Base-by-base conservation (phyloP, 2,329 filamentous ascomycete genomes). In the Neopestalotiopsis rosae region DNA sequence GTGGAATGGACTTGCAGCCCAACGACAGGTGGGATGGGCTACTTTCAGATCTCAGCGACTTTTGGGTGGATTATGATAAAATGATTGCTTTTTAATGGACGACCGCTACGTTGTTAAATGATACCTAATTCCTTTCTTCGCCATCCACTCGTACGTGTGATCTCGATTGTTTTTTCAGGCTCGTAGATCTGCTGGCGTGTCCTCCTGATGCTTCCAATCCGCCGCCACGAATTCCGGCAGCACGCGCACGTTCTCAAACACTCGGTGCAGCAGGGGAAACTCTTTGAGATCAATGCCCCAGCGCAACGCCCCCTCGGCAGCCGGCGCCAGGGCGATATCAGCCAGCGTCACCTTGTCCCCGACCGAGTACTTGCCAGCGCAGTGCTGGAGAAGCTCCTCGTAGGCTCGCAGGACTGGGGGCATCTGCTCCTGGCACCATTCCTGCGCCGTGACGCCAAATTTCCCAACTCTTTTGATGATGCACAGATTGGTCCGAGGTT, bases 401-500 rank as follows among this genome's bases (percentile, higher is more conserved):
- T 34, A 56, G 17, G 64, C 28, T 12, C n/a, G 24, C 49, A 66
- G 20, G 12, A 49, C 64, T 9, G 64, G 49, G 5, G 49, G 24
- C 64, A 66, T 66, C 30, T 66, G 52, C 64, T 66, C 64, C 30
- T 58, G 12, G 49, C 64, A 66, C 64, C 64, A 66, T 14, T 66
- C 64, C 13, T 20, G 45, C 24, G 64, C 42, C n/a, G 64, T 32
- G 12, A 66, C 14, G 24, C 64, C 64, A 40, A 57, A 40, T 14
- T 57, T 49, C 9, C 34, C 30, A 14, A 58, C 64, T 17, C 64
- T 45, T 14, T 58, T 56, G 34, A 66, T 38, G 28, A 66, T 32
- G 30, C 64, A 66, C 4, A 66, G 45, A 30, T 66, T 66, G 5
- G 64, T 66, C 28, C 49, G 20, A 7, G 64, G 52, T 45, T 66